Base-by-base conservation (phyloP, 257 asterid species). In the Agastache rugosa region DNA sequence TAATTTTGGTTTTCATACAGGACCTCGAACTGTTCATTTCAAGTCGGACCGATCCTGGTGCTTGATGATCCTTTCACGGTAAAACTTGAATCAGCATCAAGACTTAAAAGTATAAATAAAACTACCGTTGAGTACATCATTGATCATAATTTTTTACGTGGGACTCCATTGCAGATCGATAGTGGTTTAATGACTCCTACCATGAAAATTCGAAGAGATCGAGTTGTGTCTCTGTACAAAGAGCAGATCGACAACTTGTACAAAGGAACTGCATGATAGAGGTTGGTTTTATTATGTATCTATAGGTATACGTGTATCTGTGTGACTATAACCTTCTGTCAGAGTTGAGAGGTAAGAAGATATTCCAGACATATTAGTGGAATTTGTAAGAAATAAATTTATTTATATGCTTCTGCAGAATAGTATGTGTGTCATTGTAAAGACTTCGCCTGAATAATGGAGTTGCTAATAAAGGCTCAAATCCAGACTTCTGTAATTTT, bases 151-250 rank as follows among this genome's bases (percentile, higher is more conserved):
- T 22, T 23, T 12, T 63, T 67, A 16, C 19, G 54, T 45, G 47
- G 11, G 5, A 56, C 11, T 64, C 12, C 42, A 19, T 19, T 85
- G 87, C 93, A 93, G 98, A 91, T 91, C 16, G 99, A 90, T 44
- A 75, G 84, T 37, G 97, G 97, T 76, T 80, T 90, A 61, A 85
- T 94, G 97, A 94, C 97, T 59, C 98, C 98, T 58, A 94, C 98
- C 39, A 92, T 94, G 99, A 92, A 94, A 82, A 82, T 92, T 42
- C 86, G 87, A 80, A 86, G 99, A 61, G 98, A 94, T 63, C 81
- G 55, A 80, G 96, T 92, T 31, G 89, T 80, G 20, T 82, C 83
- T 48, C 54, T 83, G 60, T 90, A 83, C 88, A 78, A 77, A 81
- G 92, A 89, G 81, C 87, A 92, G 79, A 90, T 94, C 53, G 84